A percentile compares a stretch with the other conserved stretches of the same genome.
These are phyloP conservation scores for Pythium utonaiense DNA, from an alignment of 352 stramenopile species.

Conservation along the genomic window DNA sequence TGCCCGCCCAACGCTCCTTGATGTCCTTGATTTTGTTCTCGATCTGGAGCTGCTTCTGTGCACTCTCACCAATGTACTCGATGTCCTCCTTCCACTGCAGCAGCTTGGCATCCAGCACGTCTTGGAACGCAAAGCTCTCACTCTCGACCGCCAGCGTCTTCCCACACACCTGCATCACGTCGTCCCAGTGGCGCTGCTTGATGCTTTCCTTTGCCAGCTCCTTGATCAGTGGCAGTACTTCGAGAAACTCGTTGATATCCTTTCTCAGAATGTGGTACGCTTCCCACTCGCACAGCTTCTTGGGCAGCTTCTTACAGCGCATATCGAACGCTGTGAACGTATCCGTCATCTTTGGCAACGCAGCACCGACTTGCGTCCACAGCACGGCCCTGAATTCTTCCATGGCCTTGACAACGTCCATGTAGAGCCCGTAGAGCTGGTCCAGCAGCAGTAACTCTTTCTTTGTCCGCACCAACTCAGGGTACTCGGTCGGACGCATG, in stretches of 20 bases:
- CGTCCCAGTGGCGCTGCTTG: conserved; percentile 95
- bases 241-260: conserved; percentile 98
- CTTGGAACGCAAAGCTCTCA: conserved; percentile 94
- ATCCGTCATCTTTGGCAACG: conserved; percentile 95
- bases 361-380: conserved; percentile 92
- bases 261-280: conserved; percentile 95
- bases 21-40: conserved; percentile 94
- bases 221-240: conserved; percentile 94
- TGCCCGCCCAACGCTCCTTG: conserved; percentile 88
- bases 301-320: conserved; percentile 97
- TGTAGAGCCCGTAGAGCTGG: conserved; percentile 95
- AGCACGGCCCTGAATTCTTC: conserved; percentile 96
- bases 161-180: conserved; percentile 93
- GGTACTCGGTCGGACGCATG: conserved; percentile 94
- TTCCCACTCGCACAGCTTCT: conserved; percentile 95
- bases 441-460: conserved; percentile 96
- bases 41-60: conserved; percentile 98
- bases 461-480: conserved; percentile 95
- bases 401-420: conserved; percentile 95
- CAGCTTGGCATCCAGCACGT: conserved; percentile 93
- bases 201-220: conserved; percentile 97
- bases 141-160: conserved; percentile 92
- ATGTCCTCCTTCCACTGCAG: conserved; percentile 93
- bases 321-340: conserved; percentile 95
- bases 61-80: conserved; percentile 96